Evolutionary conservation across 805 yeast genomes (phyloP).

Genomic region (Zygotorulaspora chibaensis): DNA sequence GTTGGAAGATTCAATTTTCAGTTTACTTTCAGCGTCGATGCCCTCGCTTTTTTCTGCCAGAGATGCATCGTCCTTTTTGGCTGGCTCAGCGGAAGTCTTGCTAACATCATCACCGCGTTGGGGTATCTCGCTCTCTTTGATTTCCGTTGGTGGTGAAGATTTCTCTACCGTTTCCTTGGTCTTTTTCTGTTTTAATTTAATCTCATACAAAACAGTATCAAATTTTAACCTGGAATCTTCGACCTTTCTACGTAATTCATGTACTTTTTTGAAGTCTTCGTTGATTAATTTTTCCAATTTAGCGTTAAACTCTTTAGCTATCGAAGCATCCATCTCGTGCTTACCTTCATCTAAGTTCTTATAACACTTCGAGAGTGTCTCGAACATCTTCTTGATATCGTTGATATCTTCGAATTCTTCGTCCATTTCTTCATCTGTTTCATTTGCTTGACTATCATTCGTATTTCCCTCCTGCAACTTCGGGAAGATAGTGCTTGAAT

Average conservation of each 20-base stretch:
- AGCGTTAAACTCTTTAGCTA: conserved; percentile 55
- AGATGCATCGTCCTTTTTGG: conserved; percentile 13
- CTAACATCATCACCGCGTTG: too few relatives aligned
- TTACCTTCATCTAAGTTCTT: conserved; percentile 63
- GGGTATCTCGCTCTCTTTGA: neutral
- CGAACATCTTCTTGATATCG: conserved; percentile 40
- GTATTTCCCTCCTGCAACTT: conserved; percentile 23
- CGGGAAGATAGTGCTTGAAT: conserved; percentile 44
- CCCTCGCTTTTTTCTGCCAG: conserved; percentile 2
- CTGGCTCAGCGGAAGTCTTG: neutral
- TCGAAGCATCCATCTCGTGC: conserved; percentile 62
- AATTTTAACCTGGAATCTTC: conserved; percentile 66
- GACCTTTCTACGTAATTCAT: conserved; percentile 60
- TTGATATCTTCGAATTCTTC: conserved; percentile 48
- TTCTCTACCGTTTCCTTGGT: conserved; percentile 22
- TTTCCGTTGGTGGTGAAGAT: neutral
- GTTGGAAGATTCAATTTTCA: neutral
- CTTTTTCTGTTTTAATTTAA: conserved; percentile 29
- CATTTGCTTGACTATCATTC: conserved; percentile 29
- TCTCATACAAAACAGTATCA: conserved; percentile 63
- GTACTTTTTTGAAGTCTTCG: conserved; percentile 56
- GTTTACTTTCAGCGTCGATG: conserved; percentile 6
- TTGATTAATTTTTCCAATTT: conserved; percentile 51
- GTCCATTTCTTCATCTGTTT: conserved; percentile 35
- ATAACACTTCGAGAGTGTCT: conserved; percentile 51